Evolutionary conservation across 768 basidiomycete genomes (phyloP).

Genomic region (Tubosaeta brunneosetosa): DNA sequence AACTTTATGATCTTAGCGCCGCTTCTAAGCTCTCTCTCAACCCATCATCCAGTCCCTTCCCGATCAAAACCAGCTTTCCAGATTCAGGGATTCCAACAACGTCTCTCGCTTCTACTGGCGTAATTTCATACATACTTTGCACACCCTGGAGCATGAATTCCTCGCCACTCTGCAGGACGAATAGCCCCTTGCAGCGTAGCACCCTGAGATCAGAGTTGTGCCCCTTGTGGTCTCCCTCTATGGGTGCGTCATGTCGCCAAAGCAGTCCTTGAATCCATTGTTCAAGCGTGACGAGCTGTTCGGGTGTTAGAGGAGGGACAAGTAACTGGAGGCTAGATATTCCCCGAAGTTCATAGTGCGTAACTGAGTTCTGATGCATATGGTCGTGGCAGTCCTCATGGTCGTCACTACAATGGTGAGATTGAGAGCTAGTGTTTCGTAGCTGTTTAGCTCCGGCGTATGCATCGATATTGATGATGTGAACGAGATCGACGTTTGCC

Average conservation of each 20-base stretch:
- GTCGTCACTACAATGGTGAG: constrained; percentile 32
- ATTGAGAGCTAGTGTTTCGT: constrained; percentile 14
- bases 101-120: constrained; percentile 36
- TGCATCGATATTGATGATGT: constrained; percentile 78
- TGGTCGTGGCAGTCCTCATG: constrained; percentile 29
- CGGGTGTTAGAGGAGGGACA: constrained; percentile 52
- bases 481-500: constrained; percentile 66
- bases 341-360: constrained; percentile 71
- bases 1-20: constrained; percentile 7
- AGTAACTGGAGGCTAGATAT: constrained; percentile 76
- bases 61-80: constrained; percentile 87
- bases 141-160: constrained; percentile 88
- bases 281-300: constrained; percentile 55
- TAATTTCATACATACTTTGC: constrained; percentile 81
- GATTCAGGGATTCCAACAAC: constrained; percentile 48
- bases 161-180: constrained; percentile 49
- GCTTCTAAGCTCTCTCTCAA: constrained; percentile 52
- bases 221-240: constrained; percentile 22
- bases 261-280: constrained; percentile 76
- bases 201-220: constrained; percentile 43
- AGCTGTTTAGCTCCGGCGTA: constrained; percentile 52
- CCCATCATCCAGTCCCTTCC: constrained; percentile 62
- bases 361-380: constrained; percentile 30
- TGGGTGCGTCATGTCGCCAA: constrained; percentile 68
- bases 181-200: constrained; percentile 86